Percentiles rank a stretch among this genome's conserved stretches.
Conservation (phyloP, 192 early-diverging fungal genomes). For the Thamnidium elegans region DNA sequence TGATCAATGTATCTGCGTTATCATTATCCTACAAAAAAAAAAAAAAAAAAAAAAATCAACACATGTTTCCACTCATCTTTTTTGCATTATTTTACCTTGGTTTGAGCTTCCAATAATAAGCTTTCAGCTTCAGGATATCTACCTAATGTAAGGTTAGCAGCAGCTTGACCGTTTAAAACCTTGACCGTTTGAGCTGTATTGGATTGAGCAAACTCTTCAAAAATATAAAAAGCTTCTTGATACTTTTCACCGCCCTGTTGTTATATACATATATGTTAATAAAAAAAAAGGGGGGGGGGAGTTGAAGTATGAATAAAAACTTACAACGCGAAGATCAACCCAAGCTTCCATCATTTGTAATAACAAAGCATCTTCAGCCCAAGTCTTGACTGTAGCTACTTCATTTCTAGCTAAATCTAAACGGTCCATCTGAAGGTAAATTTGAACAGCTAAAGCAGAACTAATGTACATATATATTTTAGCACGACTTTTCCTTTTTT, state of each 20-base stretch:
- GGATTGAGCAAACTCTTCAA: slow-evolving; percentile 89
- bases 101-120: slow-evolving; percentile 73
- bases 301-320: not conserved
- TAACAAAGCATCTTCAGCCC: slow-evolving; percentile 95
- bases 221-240: slow-evolving; percentile 89
- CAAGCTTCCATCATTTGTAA: slow-evolving; percentile 93
- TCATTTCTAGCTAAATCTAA: slow-evolving; percentile 84
- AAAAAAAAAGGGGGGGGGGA: not conserved
- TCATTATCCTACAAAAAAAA: slow-evolving; percentile 34
- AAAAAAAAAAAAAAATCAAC: not conserved
- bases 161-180: slow-evolving; percentile 78
- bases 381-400: slow-evolving; percentile 69
- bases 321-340: slow-evolving; percentile 66
- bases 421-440: slow-evolving; percentile 76
- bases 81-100: slow-evolving; percentile 41
- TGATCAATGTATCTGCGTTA: slow-evolving; percentile 84
- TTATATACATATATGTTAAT: not conserved
- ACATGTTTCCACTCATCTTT: slow-evolving; percentile 13
- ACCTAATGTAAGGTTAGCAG: slow-evolving; percentile 74
- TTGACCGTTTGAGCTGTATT: slow-evolving; percentile 67
- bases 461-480: slow-evolving; percentile 33
- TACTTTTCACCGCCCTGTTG: slow-evolving; percentile 75
- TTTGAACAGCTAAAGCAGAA: slow-evolving; percentile 72
- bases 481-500: not conserved
- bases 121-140: slow-evolving; percentile 81